phyloP scores from a whole-genome alignment of 805 yeast genomes.

The Allodekkera sacchari region DNA sequence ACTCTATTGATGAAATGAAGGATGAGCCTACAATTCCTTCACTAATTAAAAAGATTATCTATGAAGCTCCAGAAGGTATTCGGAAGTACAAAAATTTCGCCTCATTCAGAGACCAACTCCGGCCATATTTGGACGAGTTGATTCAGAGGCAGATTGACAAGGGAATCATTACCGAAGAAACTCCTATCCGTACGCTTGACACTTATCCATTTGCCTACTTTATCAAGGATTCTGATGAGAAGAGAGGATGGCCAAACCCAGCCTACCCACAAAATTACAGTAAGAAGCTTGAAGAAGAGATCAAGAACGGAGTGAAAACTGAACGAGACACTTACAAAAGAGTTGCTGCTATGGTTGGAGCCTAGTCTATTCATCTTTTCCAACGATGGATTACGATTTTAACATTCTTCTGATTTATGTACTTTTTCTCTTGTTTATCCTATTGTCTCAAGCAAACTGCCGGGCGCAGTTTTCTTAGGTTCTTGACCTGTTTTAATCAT shows the following conservation, averaged over 20 bases:
- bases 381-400: too few species aligned
- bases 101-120: constrained; percentile 49
- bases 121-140: constrained; percentile 47
- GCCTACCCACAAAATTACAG: constrained; percentile 15
- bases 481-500: neutral
- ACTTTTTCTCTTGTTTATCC: too few species aligned
- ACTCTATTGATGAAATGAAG: constrained; percentile 71
- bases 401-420: too few species aligned
- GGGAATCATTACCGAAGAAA: constrained; percentile 46
- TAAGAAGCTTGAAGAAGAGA: constrained; percentile 17
- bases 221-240: constrained; percentile 27
- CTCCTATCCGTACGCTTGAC: constrained; percentile 50
- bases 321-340: constrained; percentile 15
- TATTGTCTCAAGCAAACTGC: neutral
- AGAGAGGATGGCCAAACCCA: constrained; percentile 36
- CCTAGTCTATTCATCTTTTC: too few species aligned
- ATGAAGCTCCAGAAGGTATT: constrained; percentile 60
- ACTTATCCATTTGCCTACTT: constrained; percentile 60
- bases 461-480: neutral
- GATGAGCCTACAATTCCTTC: constrained; percentile 74
- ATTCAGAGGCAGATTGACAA: constrained; percentile 49
- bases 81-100: constrained; percentile 57
- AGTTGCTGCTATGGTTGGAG: constrained; percentile 4
- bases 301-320: constrained; percentile 14
- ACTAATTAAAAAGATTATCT: constrained; percentile 49